Conservation (phyloP, 768 basidiomycete species). For the Kwoniella sp. region DNA sequence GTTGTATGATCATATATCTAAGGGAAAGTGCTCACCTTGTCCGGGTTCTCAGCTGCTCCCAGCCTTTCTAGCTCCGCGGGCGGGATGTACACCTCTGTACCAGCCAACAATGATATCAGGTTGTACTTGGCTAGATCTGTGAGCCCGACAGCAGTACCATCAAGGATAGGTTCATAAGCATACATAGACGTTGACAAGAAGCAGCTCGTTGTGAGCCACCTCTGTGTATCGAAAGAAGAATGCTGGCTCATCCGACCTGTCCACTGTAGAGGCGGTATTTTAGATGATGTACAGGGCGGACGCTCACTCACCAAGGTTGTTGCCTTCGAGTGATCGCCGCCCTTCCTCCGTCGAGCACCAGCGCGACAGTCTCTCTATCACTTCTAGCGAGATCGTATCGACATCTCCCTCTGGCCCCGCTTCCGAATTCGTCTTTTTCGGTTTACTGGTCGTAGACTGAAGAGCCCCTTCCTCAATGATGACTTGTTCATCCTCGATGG, state of each 20-base stretch:
- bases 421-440: background rate
- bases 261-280: no score
- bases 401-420: background rate
- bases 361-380: constrained; percentile 29
- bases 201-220: background rate
- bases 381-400: constrained; percentile 22
- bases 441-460: background rate
- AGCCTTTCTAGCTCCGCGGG: constrained; percentile 29
- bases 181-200: background rate
- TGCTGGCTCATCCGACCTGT: no score
- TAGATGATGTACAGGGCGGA: no score
- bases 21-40: constrained; percentile 36
- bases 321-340: background rate
- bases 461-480: background rate
- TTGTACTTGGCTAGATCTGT: constrained; percentile 38
- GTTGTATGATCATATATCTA: background rate
- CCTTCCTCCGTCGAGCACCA: constrained; percentile 30
- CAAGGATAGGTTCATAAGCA: background rate
- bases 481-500: background rate
- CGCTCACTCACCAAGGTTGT: constrained; percentile 13
- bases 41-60: constrained; percentile 26
- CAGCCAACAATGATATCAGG: constrained; percentile 37
- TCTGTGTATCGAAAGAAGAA: no score
- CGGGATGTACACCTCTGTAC: constrained; percentile 43
- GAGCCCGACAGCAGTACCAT: background rate